Evolutionary conservation across 352 stramenopile species (phyloP), one percentile per base, ranked within the genome.

Genomic region (Thraustochytrium striatum): DNA sequence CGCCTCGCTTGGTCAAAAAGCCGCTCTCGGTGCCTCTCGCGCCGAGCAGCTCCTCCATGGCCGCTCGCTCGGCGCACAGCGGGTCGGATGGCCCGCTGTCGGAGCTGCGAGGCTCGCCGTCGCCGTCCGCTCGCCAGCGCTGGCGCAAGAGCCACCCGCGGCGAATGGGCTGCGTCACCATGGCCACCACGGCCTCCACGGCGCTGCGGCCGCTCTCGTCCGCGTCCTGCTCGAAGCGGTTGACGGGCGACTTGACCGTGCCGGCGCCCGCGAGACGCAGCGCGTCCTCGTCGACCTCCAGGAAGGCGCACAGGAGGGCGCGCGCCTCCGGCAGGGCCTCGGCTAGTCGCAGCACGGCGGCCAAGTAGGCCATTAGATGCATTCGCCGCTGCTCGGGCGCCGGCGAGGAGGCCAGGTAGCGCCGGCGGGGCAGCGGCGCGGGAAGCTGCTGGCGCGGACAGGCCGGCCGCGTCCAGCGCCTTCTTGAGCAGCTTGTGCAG

Each of bases 1-100:
- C 78, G 41, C 78, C 69, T 0, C 78, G 65, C 43, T 82, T 82
- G 21, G 9, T 13, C 44, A 82, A 35, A 2, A 38, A 81, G 21
- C 73, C 73, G 8, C 30, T 43, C 36, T 70, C 50, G 9, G 52
- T 1, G 7, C 8, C 38, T 8, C 28, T 16, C 0, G 11, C 35
- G 9, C 16, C 61, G 3, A 3, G 1, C 25, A 57, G 13, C 8
- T 33, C 55, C 2, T 21, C 16, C 28, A 13, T 19, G 0, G 9
- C 21, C 11, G 19, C 55, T 30, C 21, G n/a, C 3, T 25, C 55
- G 21, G 55, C 55, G 2, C 8, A 2, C 25, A 30, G 3, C 55
- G 21, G 28, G 0, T 7, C 53, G 3, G 13, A 2, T 47, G 39
- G 5, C 39, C 5, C 39, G 39, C 39, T 47, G 5, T 47, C 39